phyloP scores from a whole-genome alignment of 1,139 yeast genomes.

The Torulaspora globosa region DNA sequence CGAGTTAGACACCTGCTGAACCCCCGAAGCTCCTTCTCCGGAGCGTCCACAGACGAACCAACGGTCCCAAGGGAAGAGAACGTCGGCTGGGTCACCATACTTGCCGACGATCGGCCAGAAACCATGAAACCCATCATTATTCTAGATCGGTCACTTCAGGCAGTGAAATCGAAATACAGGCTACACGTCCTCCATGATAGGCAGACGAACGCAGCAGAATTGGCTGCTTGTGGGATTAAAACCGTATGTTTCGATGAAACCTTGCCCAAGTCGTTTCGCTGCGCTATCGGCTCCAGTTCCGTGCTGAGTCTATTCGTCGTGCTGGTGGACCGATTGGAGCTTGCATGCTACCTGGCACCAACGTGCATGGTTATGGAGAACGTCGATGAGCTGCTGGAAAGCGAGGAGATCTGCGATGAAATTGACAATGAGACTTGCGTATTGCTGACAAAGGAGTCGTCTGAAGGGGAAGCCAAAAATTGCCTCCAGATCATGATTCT shows the following conservation, averaged over 20 bases:
- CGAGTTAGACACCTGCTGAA: slow-evolving; percentile 34
- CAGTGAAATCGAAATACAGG: slow-evolving; percentile 26
- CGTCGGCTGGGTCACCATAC: slow-evolving; percentile 32
- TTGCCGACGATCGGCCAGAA: slow-evolving; percentile 21
- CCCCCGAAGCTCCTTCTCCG: slow-evolving; percentile 38
- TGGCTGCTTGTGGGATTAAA: slow-evolving; percentile 19
- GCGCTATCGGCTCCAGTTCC: slow-evolving; percentile 14
- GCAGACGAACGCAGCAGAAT: slow-evolving; percentile 18
- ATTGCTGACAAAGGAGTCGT: slow-evolving; percentile 17
- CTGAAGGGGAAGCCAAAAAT: slow-evolving; percentile 8
- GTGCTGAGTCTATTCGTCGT: slow-evolving; percentile 26
- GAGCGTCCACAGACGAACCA: slow-evolving; percentile 29
- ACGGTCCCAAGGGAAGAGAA: slow-evolving; percentile 2
- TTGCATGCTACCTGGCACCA: slow-evolving; percentile 35
- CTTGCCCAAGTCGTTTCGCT: slow-evolving; percentile 9
- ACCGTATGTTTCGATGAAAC: slow-evolving; percentile 16
- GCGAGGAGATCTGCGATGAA: slow-evolving; percentile 28
- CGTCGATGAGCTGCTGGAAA: slow-evolving; percentile 32
- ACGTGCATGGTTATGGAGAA: slow-evolving; percentile 29
- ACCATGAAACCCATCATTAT: slow-evolving; percentile 28
- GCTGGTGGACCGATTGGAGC: slow-evolving; percentile 24
- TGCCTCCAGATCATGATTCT: slow-evolving; percentile 27
- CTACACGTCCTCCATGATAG: slow-evolving; percentile 26
- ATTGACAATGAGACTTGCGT: slow-evolving; percentile 29
- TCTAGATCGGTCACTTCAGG: slow-evolving; percentile 25